phyloP scores from a whole-genome alignment of 495 filamentous ascomycete genomes.

The Pseudoneurospora amorphoporcata region DNA sequence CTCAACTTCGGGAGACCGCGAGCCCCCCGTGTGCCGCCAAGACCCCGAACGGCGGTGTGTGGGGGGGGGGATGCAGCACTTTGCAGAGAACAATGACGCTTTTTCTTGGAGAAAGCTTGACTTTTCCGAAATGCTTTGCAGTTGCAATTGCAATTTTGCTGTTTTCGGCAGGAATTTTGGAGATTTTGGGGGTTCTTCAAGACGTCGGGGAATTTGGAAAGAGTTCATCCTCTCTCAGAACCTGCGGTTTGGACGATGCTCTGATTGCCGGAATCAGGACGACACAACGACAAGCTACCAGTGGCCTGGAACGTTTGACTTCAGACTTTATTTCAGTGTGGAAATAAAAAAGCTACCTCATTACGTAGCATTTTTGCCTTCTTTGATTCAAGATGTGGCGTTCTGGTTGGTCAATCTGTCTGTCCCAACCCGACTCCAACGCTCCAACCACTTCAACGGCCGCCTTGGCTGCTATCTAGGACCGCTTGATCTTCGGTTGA shows the following conservation, averaged over 20 bases:
- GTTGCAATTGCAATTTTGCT: not conserved
- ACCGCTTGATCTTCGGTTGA: not conserved
- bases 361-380: not conserved
- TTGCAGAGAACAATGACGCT: not conserved
- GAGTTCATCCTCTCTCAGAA: too few species aligned
- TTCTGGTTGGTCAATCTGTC: not conserved
- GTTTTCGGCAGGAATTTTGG: not conserved
- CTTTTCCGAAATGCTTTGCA: not conserved
- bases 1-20: not conserved
- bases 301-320: not conserved
- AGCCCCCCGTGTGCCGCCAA: not conserved
- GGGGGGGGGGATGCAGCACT: not conserved
- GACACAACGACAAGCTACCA: not conserved
- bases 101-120: not conserved
- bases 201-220: too few species aligned
- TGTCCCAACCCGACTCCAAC: not conserved
- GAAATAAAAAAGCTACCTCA: not conserved
- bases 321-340: too few species aligned
- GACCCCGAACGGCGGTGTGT: not conserved
- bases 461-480: not conserved
- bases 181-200: not conserved
- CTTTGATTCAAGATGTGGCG: not conserved
- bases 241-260: too few species aligned
- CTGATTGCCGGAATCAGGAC: too few species aligned
- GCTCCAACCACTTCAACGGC: not conserved